Conservation (phyloP, 2,329 filamentous ascomycete species). For the Colletotrichum sp. region DNA sequence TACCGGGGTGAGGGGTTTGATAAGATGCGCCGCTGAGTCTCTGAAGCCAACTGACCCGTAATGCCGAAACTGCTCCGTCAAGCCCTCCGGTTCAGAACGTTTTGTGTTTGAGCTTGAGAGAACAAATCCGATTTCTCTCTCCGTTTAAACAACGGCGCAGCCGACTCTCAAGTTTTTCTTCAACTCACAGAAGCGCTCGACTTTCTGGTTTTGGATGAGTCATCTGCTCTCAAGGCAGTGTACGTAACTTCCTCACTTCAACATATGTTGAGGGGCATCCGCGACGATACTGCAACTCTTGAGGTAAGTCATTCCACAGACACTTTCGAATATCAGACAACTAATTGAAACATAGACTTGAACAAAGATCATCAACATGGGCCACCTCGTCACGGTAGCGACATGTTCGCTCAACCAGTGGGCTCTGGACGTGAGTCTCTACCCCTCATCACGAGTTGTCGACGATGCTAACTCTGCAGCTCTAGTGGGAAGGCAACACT, state of each 20-base stretch:
- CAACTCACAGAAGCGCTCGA: background rate
- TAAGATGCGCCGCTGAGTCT: background rate
- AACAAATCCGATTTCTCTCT: background rate
- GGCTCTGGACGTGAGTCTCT: conserved; percentile 49
- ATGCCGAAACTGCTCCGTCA: conserved; percentile 5
- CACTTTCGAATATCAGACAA: background rate
- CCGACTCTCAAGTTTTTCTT: background rate
- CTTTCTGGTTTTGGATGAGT: background rate
- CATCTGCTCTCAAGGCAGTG: background rate
- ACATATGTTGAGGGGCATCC: background rate
- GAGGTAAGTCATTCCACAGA: background rate
- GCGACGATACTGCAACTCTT: background rate
- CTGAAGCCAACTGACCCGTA: background rate
- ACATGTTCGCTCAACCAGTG: conserved; percentile 42
- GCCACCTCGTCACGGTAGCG: conserved; percentile 35
- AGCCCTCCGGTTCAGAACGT: background rate
- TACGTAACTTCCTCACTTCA: background rate
- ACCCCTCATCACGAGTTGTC: background rate
- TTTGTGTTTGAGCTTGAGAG: background rate
- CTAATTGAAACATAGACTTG: background rate
- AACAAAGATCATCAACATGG: background rate
- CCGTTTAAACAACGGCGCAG: background rate
- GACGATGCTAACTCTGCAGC: background rate
- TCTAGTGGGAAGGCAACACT: conserved; percentile 56
- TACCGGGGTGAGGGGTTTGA: background rate